Base-by-base conservation (phyloP, 2,329 filamentous ascomycete species). In the Emmonsiellopsis sp. region DNA sequence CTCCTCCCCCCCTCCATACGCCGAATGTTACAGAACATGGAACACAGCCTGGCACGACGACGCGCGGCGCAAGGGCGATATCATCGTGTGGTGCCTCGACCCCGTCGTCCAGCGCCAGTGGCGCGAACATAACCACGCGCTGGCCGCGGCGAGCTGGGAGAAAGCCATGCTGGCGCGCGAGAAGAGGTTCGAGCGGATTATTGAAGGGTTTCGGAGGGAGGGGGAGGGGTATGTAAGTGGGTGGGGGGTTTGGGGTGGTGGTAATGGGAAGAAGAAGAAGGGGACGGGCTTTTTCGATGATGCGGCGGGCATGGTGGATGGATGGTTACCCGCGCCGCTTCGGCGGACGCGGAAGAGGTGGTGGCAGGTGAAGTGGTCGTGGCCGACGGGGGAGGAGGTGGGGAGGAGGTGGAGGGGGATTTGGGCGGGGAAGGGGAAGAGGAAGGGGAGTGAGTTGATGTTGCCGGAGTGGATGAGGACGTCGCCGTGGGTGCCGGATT, bases 31-130 rank as follows among this genome's bases (percentile, higher is more conserved):
- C 73, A 72, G 80, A 48, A 77, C 77, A 4, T 83, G 77, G 65
- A 85, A 85, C 61, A 79, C 76, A 34, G 77, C 78, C 55, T 83
- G 76, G 69, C 82, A 84, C 63, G 82, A 85, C 60, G 82, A 85
- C 65, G 73, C 69, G 71, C 74, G 82, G 53, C 72, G 82, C 51
- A 68, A 68, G 21, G 82, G 82, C n/a, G 81, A 85, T 66, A 76
- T 85, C 34, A 65, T 85, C 17, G 80, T 83, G 31, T 85, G 80
- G 80, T 82, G 75, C 53, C 62, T 74, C 2, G 70, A 73, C 42
- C 56, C 64, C 0, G 49, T 53, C 5, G 64, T 69, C 44, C 70
- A 73, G 55, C 60, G 62, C 34, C 56, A 60, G 27, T 72, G 69
- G 69, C 63, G 64, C n/a, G 53, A 61, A 7, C 48, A 61, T 27